Evolutionary conservation across 1,139 yeast species (phyloP), one percentile per base, ranked within the genome.

Genomic region (Oligophagozyma castellii): DNA sequence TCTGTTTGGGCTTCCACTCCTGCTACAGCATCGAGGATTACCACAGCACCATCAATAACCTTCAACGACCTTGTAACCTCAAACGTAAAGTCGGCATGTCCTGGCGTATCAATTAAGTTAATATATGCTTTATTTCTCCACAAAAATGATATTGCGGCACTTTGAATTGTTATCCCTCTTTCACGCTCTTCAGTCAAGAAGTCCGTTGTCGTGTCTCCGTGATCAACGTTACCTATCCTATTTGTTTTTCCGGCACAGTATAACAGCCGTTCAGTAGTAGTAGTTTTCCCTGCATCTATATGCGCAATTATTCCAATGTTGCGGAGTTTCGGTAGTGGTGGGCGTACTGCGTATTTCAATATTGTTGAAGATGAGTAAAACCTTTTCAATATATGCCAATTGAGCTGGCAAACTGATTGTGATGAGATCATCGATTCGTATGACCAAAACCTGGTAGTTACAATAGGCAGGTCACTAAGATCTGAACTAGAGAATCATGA

Each of bases 1-100:
- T 86, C 95, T 0, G 98, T 89, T 51, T 92, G 96, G 0, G 98
- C 93, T 48, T 89, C 98, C 1, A 89, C 98, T 10, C 98, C 99
- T 2, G 95, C 96, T 3, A 89, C 96, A 0, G 81, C 94, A 56
- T 89, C 99, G 31, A 89, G 58, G 8, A 89, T 80, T 0, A 94
- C 78, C 4, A 89, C 93, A 0, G 86, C 93, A 1, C 96, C 95
- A 55, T 89, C 98, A 12, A 89, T 59, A 1, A 89, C 95, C 37
- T 95, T 65, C 35, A 89, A 65, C 0, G 96, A 76, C 33, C 96
- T 60, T 2, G 73, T 80, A 5, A 92, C 98, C 53, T 89, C 99
- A 51, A 86, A 89, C 0, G 93, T 80, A 51, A 89, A 89, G 53
- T 89, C 99, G 0, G 95, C 96, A 55, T 89, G 99, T 0, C 99